Base-by-base conservation (phyloP, 768 basidiomycete genomes). In the Panaeolus cyanescens region DNA sequence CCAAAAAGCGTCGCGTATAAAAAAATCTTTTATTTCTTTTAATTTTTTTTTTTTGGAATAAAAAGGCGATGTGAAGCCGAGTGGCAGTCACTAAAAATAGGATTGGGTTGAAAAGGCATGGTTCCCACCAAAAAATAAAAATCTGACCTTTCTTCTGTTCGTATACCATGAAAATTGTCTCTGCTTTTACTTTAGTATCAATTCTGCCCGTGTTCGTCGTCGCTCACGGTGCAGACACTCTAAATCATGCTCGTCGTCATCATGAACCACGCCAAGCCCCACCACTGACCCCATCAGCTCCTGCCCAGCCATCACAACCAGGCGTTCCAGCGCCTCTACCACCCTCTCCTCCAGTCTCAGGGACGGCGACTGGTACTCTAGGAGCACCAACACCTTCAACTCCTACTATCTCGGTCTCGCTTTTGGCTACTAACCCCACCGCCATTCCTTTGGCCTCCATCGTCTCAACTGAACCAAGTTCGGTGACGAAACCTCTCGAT, bases 1-100 rank as follows among this genome's bases (percentile, higher is more conserved):
- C 85, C 58, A 93, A 93, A 77, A 92, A 89, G 77, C 85, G 83
- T 76, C 85, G 84, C 70, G 81, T 85, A 56, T 88, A 80, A 73
- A 54, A 57, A 55, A 55, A 53, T 54, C n/a, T 40, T 40, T 40
- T 40, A 40, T 40, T 13, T 50, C 15, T 50, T 50, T 25, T 50
- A 34, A 30, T 50, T 2, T 50, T 28, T 50, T 50, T 50, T 50
- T 1, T 28, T 28, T 25, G 45, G 25, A 10, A 28, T 19, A 22
- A 42, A 13, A n/a, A 28, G 30, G 10, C 4, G 20, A 7, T 10
- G 19, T 50, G 45, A 50, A 15, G 45, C 45, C n/a, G 15, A 50
- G 37, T n/a, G 19, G 39, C n/a, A 42, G n/a, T n/a, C n/a, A 22
- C n/a, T 42, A 42, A 22, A 42, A 42, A 42, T 42, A 42, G 39